Percentiles rank a stretch among this genome's conserved stretches.
Evolutionary conservation across 176 grass and related monocot species (phyloP).

Genomic region (Saccharum officinarum): DNA sequence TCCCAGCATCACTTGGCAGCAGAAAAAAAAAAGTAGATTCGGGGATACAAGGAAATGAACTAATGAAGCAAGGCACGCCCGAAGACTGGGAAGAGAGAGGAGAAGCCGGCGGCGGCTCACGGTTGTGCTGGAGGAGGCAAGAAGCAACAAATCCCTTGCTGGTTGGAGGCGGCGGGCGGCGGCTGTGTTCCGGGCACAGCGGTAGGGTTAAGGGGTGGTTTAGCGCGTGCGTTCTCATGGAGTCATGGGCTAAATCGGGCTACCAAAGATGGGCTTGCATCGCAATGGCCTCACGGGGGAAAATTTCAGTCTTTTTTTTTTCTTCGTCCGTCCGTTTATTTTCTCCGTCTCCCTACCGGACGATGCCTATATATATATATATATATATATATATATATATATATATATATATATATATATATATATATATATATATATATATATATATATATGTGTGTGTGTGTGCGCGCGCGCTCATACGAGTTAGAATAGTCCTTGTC

Average conservation of each 20-base stretch:
- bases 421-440: too few species aligned
- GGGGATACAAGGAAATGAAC: background rate
- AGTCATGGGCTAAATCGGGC: background rate
- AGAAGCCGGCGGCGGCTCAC: background rate
- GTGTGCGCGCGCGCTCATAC: too few species aligned
- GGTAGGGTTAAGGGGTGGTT: background rate
- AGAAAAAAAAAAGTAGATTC: background rate
- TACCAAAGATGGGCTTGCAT: background rate
- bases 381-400: too few species aligned
- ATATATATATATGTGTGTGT: too few species aligned
- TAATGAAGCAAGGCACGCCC: background rate
- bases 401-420: too few species aligned
- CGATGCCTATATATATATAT: too few species aligned
- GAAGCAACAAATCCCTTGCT: background rate
- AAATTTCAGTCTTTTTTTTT: too few species aligned
- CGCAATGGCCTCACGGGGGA: background rate
- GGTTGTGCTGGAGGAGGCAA: background rate
- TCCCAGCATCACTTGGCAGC: slow-evolving; percentile 61
- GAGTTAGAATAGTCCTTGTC: too few species aligned
- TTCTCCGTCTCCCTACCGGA: too few species aligned
- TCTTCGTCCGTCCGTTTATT: too few species aligned
- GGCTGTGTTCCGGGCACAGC: background rate
- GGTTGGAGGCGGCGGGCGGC: background rate
- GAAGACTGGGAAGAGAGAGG: background rate
- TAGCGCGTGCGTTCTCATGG: background rate